phyloP scores from a whole-genome alignment of 1,284 basidiomycete genomes.

The Melanopsichium pennsylvanicum region DNA sequence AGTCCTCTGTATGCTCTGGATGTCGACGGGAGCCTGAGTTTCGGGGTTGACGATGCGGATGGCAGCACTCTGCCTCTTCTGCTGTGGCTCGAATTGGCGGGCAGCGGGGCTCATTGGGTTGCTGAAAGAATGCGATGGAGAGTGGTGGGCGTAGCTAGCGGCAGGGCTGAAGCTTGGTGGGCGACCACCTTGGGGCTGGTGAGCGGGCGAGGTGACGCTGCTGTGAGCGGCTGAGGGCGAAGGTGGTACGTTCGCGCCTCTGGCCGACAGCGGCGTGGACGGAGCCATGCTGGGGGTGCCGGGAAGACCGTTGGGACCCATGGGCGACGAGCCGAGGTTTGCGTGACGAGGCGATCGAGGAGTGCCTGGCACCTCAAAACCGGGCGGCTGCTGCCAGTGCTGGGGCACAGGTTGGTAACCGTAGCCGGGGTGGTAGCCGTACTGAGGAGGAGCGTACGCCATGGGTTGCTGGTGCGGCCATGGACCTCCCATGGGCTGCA shows the following conservation, averaged over 20 bases:
- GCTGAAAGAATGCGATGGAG: slow-evolving; percentile 56
- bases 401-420: slow-evolving; percentile 50
- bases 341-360: slow-evolving; percentile 58
- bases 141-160: slow-evolving; percentile 44
- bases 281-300: slow-evolving; percentile 51
- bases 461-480: slow-evolving; percentile 52
- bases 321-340: slow-evolving; percentile 53
- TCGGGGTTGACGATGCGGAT: slow-evolving; percentile 65
- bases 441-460: slow-evolving; percentile 44
- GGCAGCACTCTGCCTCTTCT: slow-evolving; percentile 61
- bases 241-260: slow-evolving; percentile 41
- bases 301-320: slow-evolving; percentile 53
- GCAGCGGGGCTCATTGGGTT: slow-evolving; percentile 64
- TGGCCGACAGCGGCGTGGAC: slow-evolving; percentile 35
- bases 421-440: slow-evolving; percentile 56
- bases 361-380: slow-evolving; percentile 53
- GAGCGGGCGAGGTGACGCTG: slow-evolving; percentile 46
- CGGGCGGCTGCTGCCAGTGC: slow-evolving; percentile 46
- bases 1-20: slow-evolving; percentile 49
- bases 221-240: slow-evolving; percentile 47
- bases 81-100: slow-evolving; percentile 61
- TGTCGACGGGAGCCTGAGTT: slow-evolving; percentile 61
- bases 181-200: slow-evolving; percentile 38
- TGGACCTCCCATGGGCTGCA: slow-evolving; percentile 53
- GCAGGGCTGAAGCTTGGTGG: slow-evolving; percentile 43